Evolutionary conservation across 805 yeast species (phyloP), one percentile per base, ranked within the genome.

Genomic region (Cyberlindnera mrakii): DNA sequence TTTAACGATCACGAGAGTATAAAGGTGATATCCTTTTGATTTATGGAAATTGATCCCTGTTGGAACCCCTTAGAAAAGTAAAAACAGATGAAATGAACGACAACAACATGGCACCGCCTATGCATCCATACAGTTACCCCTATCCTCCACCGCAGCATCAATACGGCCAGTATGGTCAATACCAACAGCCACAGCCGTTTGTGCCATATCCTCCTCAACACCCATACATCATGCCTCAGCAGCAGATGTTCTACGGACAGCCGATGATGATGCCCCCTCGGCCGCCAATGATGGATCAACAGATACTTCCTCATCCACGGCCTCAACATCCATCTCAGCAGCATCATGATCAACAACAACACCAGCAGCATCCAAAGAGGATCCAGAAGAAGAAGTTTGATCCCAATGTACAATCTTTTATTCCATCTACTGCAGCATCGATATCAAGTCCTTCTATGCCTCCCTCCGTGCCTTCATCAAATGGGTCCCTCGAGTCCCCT

Each of bases 251-350:
- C 19, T 33, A 33, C 23, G 35, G 19, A 17, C 35, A 33, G 35
- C 35, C 17, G 7, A 17, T n/a, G 29, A 29, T 34, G 38, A 18
- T 33, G 31, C 37, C 23, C 10, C 19, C 35, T 11, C 43, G 31
- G n/a, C 20, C 35, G 27, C 23, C 18, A 6, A 23, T 18, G 16
- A 33, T 14, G 16, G 13, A 17, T 6, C 37, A 16, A n/a, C 41
- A 15, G 13, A 36, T 33, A 16, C 37, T 27, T 16, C 40, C n/a
- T n/a, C 46, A 30, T 5, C 38, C 32, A 11, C 46, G 39, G 15
- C 42, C 23, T 6, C 40, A 18, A 30, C 46, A 37, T 11, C 46
- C 33, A 30, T 43, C 39, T 14, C 44, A 18, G 7, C 41, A 4
- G 25, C 20, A 15, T 11, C 40, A 33, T 8, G 37, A 10, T 27